These are phyloP conservation scores for Smallanthus sonchifolius DNA, from an alignment of 129 eudicot genomes.

Conservation along the genomic window DNA sequence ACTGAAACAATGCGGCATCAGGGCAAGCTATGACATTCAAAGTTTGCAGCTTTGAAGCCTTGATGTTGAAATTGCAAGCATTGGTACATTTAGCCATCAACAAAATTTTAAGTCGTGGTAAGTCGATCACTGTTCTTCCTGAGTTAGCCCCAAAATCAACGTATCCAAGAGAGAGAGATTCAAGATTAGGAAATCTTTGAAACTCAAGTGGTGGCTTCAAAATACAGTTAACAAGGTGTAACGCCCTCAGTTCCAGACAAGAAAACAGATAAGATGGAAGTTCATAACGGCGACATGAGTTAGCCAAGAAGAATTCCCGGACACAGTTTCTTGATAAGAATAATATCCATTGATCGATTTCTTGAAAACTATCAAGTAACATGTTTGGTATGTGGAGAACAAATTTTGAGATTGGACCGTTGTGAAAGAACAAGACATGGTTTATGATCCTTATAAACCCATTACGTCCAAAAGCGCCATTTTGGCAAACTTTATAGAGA, in stretches of 20 bases:
- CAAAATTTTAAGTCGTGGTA: slow-evolving; percentile 10
- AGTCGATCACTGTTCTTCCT: not conserved
- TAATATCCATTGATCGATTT: slow-evolving; percentile 23
- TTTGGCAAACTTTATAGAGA: not conserved
- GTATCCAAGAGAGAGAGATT: not conserved
- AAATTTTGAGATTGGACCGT: not conserved
- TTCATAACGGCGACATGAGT: not conserved
- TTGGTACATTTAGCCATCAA: not conserved
- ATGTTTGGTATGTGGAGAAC: slow-evolving; percentile 8
- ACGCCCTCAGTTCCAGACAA: slow-evolving; percentile 5
- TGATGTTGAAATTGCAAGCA: slow-evolving; percentile 11
- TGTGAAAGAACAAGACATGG: not conserved
- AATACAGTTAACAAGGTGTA: not conserved
- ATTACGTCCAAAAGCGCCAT: not conserved
- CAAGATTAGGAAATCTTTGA: slow-evolving; percentile 14
- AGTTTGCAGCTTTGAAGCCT: not conserved
- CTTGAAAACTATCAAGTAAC: slow-evolving; percentile 6
- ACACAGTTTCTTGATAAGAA: slow-evolving; percentile 18
- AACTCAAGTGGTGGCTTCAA: slow-evolving; percentile 10
- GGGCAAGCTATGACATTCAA: not conserved
- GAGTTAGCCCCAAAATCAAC: slow-evolving; percentile 10
- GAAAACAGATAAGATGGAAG: not conserved
- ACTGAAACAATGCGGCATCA: slow-evolving; percentile 11
- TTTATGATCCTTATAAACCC: slow-evolving; percentile 11
- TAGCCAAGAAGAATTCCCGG: not conserved